phyloP scores from a whole-genome alignment of 108 stramenopile species.

The Aurantiochytrium sp. region DNA sequence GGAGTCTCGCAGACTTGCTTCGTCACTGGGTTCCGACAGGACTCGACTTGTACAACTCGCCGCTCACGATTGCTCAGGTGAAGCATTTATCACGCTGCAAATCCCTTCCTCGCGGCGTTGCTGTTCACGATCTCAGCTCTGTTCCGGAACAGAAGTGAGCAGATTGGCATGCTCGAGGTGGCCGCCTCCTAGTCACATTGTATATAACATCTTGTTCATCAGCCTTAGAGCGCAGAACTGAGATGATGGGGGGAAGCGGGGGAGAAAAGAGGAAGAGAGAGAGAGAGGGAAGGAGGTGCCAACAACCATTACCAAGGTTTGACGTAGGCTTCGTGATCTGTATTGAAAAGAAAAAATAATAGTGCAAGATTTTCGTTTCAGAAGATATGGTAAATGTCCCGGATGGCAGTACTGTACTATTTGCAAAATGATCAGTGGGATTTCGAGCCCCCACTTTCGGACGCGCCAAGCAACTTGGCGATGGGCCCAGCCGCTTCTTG shows the following conservation, averaged over 20 bases:
- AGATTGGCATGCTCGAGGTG: too few relatives aligned
- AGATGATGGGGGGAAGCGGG: too few relatives aligned
- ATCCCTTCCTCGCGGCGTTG: neutral
- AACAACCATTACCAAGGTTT: too few relatives aligned
- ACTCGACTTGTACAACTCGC: constrained; percentile 8
- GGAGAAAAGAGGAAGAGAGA: too few relatives aligned
- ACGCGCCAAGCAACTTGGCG: neutral
- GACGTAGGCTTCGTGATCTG: neutral
- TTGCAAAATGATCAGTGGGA: too few relatives aligned
- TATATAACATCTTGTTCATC: too few relatives aligned
- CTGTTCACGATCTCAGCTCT: too few relatives aligned
- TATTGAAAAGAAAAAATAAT: neutral
- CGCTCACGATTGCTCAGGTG: neutral
- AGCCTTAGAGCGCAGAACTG: too few relatives aligned
- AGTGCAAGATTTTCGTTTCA: neutral
- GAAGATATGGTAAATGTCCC: neutral
- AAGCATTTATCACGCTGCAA: neutral
- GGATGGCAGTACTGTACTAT: neutral
- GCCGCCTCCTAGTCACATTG: too few relatives aligned
- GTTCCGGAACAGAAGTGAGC: too few relatives aligned
- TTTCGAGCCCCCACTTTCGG: too few relatives aligned
- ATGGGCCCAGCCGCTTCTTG: neutral
- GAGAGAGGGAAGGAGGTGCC: too few relatives aligned
- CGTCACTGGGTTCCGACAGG: neutral
- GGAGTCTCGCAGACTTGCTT: neutral